Base-by-base conservation (phyloP, 768 basidiomycete genomes). In the Russula lepida region DNA sequence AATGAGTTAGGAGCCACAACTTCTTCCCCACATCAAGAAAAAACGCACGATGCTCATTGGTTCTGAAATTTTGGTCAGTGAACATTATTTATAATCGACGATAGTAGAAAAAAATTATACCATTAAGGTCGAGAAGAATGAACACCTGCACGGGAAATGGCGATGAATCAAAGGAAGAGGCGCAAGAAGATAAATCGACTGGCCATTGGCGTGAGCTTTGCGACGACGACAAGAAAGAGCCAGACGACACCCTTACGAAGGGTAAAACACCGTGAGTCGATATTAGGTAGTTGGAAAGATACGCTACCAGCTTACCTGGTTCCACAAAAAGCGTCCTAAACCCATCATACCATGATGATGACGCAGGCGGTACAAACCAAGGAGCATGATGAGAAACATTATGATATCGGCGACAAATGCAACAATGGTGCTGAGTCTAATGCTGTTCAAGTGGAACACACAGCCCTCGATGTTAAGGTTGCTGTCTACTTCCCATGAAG, bases 361-460 rank as follows among this genome's bases (percentile, higher is more conserved):
- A 6, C 54, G 54, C 13, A 44, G 12, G 41, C 43, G 41, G 19
- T 32, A 19, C 43, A 55, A 7, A 13, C 54, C 54, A 21, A 32
- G 15, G 30, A 55, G 54, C 41, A 55, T 55, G 19, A 43, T 32
- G 15, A 55, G n/a, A 17, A 55, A 28, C 23, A 55, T 15, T 6
- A 17, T 7, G 15, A 30, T 21, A 13, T 55, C 54, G 3, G 41
- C 12, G 5, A 33, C 41, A 15, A 55, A 7, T 13, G 19, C 12
- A 3, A 44, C 28, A 4, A 44, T 4, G 3, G 25, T 17, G 28
- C 8, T 55, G 17, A 55, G 53, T 41, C 28, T 41, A 19, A 23
- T 41, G 12, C 37, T 41, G 4, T 41, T 27, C 3, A 23, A 3
- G 28, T 32, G 9, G 41, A 17, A 2, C n/a, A 56, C 54, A 56